These are phyloP conservation scores for Euphorbia celastroides DNA, from an alignment of 441 rosid species.

Conservation along the genomic window DNA sequence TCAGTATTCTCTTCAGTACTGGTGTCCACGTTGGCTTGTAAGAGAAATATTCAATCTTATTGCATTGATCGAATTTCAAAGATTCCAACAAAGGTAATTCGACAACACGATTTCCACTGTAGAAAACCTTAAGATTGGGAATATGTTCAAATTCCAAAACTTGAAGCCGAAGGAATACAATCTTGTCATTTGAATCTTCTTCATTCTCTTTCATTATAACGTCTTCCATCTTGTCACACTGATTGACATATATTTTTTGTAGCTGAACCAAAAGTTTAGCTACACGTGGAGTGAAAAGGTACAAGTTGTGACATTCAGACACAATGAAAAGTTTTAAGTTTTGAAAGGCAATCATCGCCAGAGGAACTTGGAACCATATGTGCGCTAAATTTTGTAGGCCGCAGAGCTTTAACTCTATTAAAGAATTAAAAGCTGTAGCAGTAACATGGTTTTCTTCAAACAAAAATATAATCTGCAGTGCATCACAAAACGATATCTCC, in stretches of 20 bases:
- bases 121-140: not conserved
- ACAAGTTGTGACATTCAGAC: not conserved
- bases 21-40: not conserved
- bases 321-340: not conserved
- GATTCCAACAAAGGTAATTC: not conserved
- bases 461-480: not conserved
- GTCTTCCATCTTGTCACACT: not conserved
- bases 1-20: not conserved
- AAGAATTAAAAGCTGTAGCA: not conserved
- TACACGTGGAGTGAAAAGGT: not conserved
- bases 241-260: not conserved
- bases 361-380: not conserved
- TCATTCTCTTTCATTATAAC: not conserved
- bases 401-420: not conserved
- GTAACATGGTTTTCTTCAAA: not conserved
- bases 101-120: not conserved
- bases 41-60: not conserved
- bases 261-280: constrained; percentile 1
- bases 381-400: not conserved
- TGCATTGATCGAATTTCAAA: not conserved
- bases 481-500: not conserved
- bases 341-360: not conserved
- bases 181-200: not conserved
- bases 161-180: not conserved
- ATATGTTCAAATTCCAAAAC: not conserved